Percentiles rank a stretch among this genome's conserved stretches.
Evolutionary conservation across 805 yeast genomes (phyloP).

Genomic region (Cyberlindnera bimundalis): DNA sequence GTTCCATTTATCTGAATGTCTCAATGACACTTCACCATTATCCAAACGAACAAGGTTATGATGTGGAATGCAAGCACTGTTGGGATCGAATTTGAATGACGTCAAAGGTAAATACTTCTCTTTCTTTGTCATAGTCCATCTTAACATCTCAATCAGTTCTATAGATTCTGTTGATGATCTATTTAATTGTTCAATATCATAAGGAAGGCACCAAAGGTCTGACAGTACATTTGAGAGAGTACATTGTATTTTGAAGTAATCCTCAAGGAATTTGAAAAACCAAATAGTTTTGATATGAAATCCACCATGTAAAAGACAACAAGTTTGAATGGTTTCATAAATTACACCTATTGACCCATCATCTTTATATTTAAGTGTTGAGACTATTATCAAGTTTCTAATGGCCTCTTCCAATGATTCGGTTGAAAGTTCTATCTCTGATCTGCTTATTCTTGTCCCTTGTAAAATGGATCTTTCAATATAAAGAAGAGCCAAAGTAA

Average conservation of each 20-base stretch:
- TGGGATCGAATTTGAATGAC: neutral
- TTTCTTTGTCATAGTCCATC: constrained; percentile 3
- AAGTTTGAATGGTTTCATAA: constrained; percentile 40
- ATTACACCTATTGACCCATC: constrained; percentile 37
- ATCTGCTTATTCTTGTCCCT: neutral
- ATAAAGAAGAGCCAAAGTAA: constrained; percentile 12
- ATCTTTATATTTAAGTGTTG: constrained; percentile 27
- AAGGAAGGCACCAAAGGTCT: constrained; percentile 3
- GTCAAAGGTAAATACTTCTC: neutral
- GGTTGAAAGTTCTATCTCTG: neutral
- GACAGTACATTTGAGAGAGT: neutral
- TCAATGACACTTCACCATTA: neutral
- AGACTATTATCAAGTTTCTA: constrained; percentile 18
- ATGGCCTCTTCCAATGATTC: constrained; percentile 12
- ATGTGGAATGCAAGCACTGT: constrained; percentile 1
- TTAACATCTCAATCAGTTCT: constrained; percentile 1
- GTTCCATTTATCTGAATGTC: neutral
- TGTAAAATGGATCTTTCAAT: constrained; percentile 9
- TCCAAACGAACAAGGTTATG: neutral
- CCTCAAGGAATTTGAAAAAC: constrained; percentile 38
- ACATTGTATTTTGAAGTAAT: constrained; percentile 22
- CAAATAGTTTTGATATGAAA: constrained; percentile 39
- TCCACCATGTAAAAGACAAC: constrained; percentile 42
- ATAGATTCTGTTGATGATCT: neutral
- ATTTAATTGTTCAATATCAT: constrained; percentile 1